phyloP scores from a whole-genome alignment of 108 stramenopile genomes.

The Skeletonema potamos region DNA sequence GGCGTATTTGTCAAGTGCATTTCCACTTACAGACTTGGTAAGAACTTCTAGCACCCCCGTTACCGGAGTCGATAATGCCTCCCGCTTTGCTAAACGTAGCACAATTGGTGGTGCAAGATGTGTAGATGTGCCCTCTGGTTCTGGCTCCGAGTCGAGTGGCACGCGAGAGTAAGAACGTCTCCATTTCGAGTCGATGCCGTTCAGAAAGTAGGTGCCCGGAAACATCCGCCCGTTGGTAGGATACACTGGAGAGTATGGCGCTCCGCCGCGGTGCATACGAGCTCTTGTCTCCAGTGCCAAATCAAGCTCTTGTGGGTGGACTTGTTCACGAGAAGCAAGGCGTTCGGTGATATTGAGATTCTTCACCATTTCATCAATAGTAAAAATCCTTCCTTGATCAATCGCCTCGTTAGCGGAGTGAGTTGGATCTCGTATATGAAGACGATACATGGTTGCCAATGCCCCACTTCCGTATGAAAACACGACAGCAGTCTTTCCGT shows the following conservation, averaged over 20 bases:
- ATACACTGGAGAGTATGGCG: conserved; percentile 85
- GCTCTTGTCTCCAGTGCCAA: conserved; percentile 90
- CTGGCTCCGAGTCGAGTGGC: conserved; percentile 64
- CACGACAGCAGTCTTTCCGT: conserved; percentile 72
- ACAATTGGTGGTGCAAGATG: conserved; percentile 82
- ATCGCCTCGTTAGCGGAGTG: conserved; percentile 11
- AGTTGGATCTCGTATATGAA: conserved; percentile 67
- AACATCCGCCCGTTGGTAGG: conserved; percentile 82
- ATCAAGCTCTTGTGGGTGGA: conserved; percentile 88
- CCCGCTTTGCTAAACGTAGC: conserved; percentile 59
- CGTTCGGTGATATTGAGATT: conserved; percentile 72
- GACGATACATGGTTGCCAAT: conserved; percentile 92
- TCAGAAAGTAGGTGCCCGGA: conserved; percentile 86
- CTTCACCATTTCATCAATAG: conserved; percentile 74
- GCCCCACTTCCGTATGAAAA: conserved; percentile 91
- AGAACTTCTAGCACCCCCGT: conserved; percentile 69
- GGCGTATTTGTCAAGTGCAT: conserved; percentile 41
- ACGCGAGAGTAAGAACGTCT: conserved; percentile 79
- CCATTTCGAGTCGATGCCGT: conserved; percentile 83
- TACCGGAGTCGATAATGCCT: conserved; percentile 63
- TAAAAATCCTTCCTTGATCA: conserved; percentile 58
- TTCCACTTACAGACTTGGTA: conserved; percentile 46
- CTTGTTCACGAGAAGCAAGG: conserved; percentile 78
- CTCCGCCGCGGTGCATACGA: conserved; percentile 80
- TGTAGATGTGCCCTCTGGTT: conserved; percentile 46